These are phyloP conservation scores for Backusella psychrophila DNA, from an alignment of 192 early-diverging fungal species.

Conservation along the genomic window DNA sequence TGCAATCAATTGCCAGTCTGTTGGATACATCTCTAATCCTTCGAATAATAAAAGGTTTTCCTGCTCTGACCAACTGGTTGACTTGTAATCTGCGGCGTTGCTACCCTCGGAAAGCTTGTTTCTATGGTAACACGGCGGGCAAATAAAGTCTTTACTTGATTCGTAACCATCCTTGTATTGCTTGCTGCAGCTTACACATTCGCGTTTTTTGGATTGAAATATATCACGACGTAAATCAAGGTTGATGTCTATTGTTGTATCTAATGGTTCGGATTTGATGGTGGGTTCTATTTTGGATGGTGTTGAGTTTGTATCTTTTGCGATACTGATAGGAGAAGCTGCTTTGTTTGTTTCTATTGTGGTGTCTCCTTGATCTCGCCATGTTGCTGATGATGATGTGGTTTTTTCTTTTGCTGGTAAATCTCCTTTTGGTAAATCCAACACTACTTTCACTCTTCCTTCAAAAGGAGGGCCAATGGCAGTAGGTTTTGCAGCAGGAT, in stretches of 20 bases:
- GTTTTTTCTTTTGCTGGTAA: neutral
- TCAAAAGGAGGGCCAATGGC: slow-evolving; percentile 86
- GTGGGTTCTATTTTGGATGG: neutral
- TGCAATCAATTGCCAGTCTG: slow-evolving; percentile 91
- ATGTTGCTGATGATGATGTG: neutral
- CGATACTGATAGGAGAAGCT: too few species aligned
- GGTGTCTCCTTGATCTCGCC: neutral
- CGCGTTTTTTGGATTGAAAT: neutral
- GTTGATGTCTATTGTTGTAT: slow-evolving; percentile 15
- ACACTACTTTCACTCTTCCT: slow-evolving; percentile 89
- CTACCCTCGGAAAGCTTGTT: neutral
- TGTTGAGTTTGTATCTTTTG: neutral
- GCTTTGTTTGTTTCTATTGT: neutral
- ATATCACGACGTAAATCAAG: slow-evolving; percentile 13
- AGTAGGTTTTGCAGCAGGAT: slow-evolving; percentile 87
- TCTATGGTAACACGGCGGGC: neutral
- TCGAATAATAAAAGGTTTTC: slow-evolving; percentile 89
- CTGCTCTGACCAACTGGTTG: slow-evolving; percentile 78
- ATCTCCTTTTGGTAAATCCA: slow-evolving; percentile 68
- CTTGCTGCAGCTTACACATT: neutral
- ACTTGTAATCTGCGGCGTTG: slow-evolving; percentile 11
- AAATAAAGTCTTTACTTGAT: neutral
- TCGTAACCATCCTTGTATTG: neutral
- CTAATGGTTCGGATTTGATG: neutral
- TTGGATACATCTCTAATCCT: slow-evolving; percentile 90